Base-by-base conservation (phyloP, 352 stramenopile genomes). In the Thraustochytrium striatum region DNA sequence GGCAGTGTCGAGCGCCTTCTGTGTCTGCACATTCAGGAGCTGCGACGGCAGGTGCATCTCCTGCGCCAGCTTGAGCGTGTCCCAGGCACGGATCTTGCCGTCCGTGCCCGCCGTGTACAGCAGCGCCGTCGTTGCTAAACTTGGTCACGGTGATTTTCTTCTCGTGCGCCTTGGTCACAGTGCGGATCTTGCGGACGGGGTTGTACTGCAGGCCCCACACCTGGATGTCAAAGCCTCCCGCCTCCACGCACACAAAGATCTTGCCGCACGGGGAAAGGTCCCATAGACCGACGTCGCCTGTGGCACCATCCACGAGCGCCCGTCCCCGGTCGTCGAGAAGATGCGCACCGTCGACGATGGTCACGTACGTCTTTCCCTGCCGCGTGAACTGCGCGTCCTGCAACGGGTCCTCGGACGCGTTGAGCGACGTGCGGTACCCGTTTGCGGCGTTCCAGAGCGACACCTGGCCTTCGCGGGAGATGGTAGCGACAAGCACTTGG, bases 201-300 rank as follows among this genome's bases (percentile, higher is more conserved):
- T 72, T 75, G 0, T 39, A 72, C 41, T 75, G 52, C 35, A 75
- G 35, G 50, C 65, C 68, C 65, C 65, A 75, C 43, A 75, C 65
- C 21, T 58, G 44, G 36, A 75, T 55, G 30, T 72, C 41, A 5
- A 25, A 35, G 0, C 30, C 43, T 21, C 65, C 65, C 19, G 52
- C 35, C 39, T 75, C 65, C 32, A 58, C 44, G 52, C 65, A 75
- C 21, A 75, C 9, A 2, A 75, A 30, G 30, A 75, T 75, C 3
- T 38, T 16, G 11, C 65, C 65, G 39, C 65, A 75, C 7, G 65
- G 65, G n/a, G 65, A 75, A 9, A 75, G 43, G 50, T 75, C 65
- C 65, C 65, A 75, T 9, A 75, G 39, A n/a, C 30, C 65, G 25
- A 25, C 25, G 47, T 75, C 25, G 28, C 30, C 30, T 75, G 65